These are phyloP conservation scores for Rhododendron ferrugineum DNA, from an alignment of 148 eudicot species.

Conservation along the genomic window DNA sequence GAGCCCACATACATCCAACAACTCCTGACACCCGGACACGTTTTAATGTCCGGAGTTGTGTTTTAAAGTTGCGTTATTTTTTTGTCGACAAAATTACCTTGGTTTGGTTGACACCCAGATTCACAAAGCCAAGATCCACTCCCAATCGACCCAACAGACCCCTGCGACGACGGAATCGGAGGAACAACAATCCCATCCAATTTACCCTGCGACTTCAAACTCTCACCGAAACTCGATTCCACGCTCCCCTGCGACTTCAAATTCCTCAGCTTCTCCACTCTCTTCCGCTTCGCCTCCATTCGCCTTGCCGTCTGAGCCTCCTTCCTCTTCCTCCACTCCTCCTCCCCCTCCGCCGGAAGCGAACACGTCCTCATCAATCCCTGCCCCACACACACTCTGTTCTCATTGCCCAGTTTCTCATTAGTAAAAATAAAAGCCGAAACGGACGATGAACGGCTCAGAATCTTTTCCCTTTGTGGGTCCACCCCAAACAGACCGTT, in stretches of 20 bases:
- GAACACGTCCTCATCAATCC: constrained; percentile 41
- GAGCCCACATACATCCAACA: neutral
- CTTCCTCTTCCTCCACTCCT: constrained; percentile 45
- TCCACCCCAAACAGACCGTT: constrained; percentile 57
- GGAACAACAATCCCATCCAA: neutral
- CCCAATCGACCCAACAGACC: constrained; percentile 28
- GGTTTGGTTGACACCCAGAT: constrained; percentile 13
- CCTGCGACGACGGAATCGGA: constrained; percentile 9
- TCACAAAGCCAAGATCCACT: constrained; percentile 29
- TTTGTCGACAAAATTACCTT: constrained; percentile 16
- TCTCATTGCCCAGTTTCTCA: neutral
- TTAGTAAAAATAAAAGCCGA: constrained; percentile 6
- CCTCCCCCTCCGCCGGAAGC: constrained; percentile 40
- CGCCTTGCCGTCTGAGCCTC: constrained; percentile 46
- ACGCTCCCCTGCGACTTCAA: neutral
- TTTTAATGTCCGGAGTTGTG: neutral
- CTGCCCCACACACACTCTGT: neutral
- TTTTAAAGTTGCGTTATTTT: neutral
- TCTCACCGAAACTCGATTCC: neutral
- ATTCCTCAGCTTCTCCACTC: constrained; percentile 44
- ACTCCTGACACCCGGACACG: neutral
- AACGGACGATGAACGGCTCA: constrained; percentile 40
- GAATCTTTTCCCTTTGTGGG: constrained; percentile 21
- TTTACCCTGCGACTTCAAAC: neutral
- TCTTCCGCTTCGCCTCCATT: constrained; percentile 46